These are phyloP conservation scores for Fusarium coffeatum DNA, from an alignment of 2,329 filamentous ascomycete genomes.

Conservation along the genomic window DNA sequence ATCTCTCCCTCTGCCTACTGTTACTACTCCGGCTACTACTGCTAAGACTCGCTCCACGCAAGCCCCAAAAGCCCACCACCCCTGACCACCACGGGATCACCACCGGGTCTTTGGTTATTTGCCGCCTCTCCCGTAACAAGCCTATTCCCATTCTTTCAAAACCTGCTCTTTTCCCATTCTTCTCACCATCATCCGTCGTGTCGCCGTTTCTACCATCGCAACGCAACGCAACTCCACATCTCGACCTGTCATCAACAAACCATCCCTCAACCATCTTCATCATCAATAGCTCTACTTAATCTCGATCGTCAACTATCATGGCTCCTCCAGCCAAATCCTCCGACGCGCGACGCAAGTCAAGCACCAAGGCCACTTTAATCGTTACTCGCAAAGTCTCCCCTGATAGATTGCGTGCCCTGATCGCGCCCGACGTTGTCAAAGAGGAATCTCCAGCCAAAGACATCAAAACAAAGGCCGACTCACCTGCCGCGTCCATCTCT, in stretches of 20 bases:
- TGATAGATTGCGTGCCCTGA: slow-evolving; percentile 62
- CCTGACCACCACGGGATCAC: slow-evolving; percentile 48
- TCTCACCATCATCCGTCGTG: slow-evolving; percentile 13
- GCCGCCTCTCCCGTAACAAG: slow-evolving; percentile 46
- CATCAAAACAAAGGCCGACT: slow-evolving; percentile 55
- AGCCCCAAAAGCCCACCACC: slow-evolving; percentile 49
- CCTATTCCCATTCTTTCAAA: slow-evolving; percentile 32
- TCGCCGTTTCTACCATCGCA: slow-evolving; percentile 19
- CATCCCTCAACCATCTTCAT: slow-evolving; percentile 17
- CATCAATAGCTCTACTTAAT: slow-evolving; percentile 27
- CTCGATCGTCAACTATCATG: slow-evolving; percentile 44
- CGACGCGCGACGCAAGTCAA: slow-evolving; percentile 55
- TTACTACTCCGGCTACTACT: slow-evolving; percentile 17
- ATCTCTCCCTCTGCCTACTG: not conserved
- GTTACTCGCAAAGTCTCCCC: slow-evolving; percentile 66
- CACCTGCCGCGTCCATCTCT: slow-evolving; percentile 57
- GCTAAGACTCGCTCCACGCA: slow-evolving; percentile 45
- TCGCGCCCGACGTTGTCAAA: slow-evolving; percentile 58
- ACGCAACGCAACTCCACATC: slow-evolving; percentile 9
- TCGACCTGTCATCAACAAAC: slow-evolving; percentile 10
- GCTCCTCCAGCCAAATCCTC: slow-evolving; percentile 50
- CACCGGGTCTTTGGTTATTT: slow-evolving; percentile 45
- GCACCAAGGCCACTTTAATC: slow-evolving; percentile 53
- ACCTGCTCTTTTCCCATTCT: slow-evolving; percentile 31
- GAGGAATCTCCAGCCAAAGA: slow-evolving; percentile 58